These are phyloP conservation scores for Torulaspora franciscae DNA, from an alignment of 805 yeast species.

Conservation along the genomic window DNA sequence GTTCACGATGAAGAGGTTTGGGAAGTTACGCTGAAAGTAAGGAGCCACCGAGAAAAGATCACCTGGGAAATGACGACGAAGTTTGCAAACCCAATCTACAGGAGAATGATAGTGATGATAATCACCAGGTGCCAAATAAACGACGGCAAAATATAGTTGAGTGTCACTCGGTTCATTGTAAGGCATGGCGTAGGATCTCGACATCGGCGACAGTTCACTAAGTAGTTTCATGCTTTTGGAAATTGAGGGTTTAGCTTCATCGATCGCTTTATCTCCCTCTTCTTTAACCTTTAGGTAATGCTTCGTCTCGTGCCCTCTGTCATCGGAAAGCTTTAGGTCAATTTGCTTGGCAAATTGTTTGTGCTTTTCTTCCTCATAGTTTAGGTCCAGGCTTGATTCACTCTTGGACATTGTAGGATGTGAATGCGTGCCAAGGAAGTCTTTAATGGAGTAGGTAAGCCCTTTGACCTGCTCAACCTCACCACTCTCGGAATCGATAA, in stretches of 20 bases:
- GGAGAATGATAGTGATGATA: constrained; percentile 98
- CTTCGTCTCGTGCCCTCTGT: constrained; percentile 8
- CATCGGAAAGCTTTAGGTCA: constrained; percentile 46
- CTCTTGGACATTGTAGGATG: constrained; percentile 34
- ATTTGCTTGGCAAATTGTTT: constrained; percentile 72
- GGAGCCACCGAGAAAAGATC: constrained; percentile 96
- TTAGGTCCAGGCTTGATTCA: constrained; percentile 26
- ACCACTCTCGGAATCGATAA: constrained; percentile 60
- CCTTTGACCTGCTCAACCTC: constrained; percentile 97
- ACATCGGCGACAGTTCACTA: constrained; percentile 30
- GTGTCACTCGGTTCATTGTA: constrained; percentile 41
- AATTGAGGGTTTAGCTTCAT: constrained; percentile 30
- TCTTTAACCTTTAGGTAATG: constrained; percentile 46
- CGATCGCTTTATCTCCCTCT: constrained; percentile 62
- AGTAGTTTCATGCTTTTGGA: constrained; percentile 38
- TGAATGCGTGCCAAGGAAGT: constrained; percentile 63
- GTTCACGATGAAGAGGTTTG: constrained; percentile 82
- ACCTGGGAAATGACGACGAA: constrained; percentile 93
- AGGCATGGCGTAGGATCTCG: constrained; percentile 13
- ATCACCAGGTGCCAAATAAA: constrained; percentile 96
- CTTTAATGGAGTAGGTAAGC: constrained; percentile 84
- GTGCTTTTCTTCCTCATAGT: constrained; percentile 45
- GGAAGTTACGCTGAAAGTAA: constrained; percentile 81
- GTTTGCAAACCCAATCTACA: constrained; percentile 87
- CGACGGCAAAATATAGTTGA: constrained; percentile 78